These are phyloP conservation scores for Chlamydomonas applanata DNA, from an alignment of 139 green algal genomes.

Conservation along the genomic window DNA sequence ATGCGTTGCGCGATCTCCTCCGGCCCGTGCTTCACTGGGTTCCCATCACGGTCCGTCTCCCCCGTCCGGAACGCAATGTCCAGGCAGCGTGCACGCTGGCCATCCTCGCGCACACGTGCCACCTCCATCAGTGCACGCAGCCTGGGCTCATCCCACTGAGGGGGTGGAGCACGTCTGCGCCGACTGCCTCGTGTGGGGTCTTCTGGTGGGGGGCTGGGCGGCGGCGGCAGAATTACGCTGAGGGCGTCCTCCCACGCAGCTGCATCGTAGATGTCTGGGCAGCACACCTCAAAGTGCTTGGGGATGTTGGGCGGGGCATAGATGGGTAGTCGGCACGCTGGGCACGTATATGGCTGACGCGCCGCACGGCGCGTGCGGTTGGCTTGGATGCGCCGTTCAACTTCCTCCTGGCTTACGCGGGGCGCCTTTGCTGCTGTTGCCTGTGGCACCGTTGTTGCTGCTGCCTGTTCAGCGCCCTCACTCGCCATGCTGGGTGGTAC, in stretches of 20 bases:
- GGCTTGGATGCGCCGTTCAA: slow-evolving; percentile 19
- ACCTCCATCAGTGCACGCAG: slow-evolving; percentile 15
- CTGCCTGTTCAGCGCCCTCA: no score
- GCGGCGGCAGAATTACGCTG: not conserved
- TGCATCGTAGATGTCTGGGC: slow-evolving; percentile 20
- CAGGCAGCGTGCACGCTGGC: not conserved
- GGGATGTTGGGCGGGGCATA: slow-evolving; percentile 17
- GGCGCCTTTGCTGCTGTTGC: not conserved
- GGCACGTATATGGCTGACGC: slow-evolving; percentile 14
- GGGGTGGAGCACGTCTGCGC: no score
- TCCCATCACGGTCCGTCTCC: not conserved
- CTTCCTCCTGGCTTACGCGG: slow-evolving; percentile 17
- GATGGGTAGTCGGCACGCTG: slow-evolving; percentile 22
- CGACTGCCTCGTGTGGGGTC: not conserved
- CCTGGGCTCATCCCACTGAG: not conserved
- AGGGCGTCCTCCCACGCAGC: slow-evolving; percentile 5
- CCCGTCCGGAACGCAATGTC: slow-evolving; percentile 15
- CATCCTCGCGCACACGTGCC: slow-evolving; percentile 8
- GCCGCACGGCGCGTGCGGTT: slow-evolving; percentile 19
- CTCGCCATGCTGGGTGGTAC: no score
- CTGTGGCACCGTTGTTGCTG: no score
- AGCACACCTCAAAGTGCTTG: slow-evolving; percentile 27
- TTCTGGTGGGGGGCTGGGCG: not conserved
- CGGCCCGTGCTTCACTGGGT: not conserved
- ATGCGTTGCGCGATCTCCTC: slow-evolving; percentile 7